Conservation (phyloP, 352 stramenopile genomes). For the Pythium aphanidermatum region DNA sequence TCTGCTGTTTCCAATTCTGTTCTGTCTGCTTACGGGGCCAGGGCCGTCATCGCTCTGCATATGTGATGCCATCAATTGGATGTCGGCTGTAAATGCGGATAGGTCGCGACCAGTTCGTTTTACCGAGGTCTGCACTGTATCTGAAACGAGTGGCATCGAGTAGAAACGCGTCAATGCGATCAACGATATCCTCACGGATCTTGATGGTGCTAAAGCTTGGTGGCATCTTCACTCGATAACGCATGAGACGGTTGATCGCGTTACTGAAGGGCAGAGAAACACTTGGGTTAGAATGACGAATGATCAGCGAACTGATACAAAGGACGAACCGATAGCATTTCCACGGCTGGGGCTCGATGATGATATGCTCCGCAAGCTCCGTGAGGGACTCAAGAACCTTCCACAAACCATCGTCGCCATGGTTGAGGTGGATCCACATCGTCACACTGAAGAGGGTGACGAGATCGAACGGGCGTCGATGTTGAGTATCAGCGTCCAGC, state of each 20-base stretch:
- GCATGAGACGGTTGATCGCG: constrained; percentile 55
- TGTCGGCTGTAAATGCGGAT: constrained; percentile 67
- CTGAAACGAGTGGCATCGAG: constrained; percentile 50
- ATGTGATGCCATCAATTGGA: constrained; percentile 37
- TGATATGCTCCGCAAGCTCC: constrained; percentile 56
- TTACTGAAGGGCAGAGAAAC: no score
- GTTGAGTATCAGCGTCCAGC: no score
- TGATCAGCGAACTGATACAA: neutral
- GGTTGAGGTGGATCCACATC: constrained; percentile 87
- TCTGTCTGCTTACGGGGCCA: neutral
- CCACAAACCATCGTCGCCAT: constrained; percentile 75
- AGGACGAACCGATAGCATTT: constrained; percentile 77
- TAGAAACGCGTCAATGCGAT: constrained; percentile 62
- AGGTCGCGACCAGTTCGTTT: constrained; percentile 76
- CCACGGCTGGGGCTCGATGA: constrained; percentile 79
- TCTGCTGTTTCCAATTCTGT: no score
- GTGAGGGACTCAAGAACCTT: constrained; percentile 59
- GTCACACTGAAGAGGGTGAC: constrained; percentile 81
- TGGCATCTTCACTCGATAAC: constrained; percentile 42
- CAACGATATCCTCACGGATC: constrained; percentile 51
- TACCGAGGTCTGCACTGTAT: constrained; percentile 54
- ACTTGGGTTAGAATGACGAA: no score
- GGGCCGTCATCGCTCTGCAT: constrained; percentile 10
- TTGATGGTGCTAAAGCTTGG: constrained; percentile 56
- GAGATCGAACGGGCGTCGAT: constrained; percentile 63